phyloP scores from a whole-genome alignment of 129 eudicot genomes.

The Apium graveolens region DNA sequence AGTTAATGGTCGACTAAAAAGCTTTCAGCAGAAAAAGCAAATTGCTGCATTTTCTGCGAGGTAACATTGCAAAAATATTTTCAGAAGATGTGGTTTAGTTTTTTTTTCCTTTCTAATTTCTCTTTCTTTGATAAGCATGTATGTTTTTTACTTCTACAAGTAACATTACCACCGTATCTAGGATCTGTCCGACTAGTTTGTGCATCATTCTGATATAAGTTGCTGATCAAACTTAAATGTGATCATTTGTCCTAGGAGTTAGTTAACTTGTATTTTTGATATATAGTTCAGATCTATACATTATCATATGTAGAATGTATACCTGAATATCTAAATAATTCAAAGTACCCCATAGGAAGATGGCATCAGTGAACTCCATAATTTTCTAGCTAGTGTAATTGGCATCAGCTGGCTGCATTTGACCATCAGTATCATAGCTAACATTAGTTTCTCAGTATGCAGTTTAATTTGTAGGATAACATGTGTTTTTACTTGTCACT shows the following conservation, averaged over 20 bases:
- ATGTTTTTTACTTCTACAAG: not conserved
- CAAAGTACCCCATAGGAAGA: not conserved
- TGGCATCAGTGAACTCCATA: not conserved
- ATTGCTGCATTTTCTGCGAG: constrained; percentile 67
- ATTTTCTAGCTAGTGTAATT: not conserved
- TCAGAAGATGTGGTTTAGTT: not conserved
- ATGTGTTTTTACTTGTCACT: not conserved
- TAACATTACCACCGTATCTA: not conserved
- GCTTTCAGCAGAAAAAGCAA: constrained; percentile 54
- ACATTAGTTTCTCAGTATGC: not conserved
- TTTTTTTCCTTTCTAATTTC: not conserved
- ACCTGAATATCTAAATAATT: too few relatives aligned
- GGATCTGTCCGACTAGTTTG: not conserved
- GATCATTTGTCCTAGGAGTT: not conserved
- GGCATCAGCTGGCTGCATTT: not conserved
- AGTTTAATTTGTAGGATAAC: not conserved
- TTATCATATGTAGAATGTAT: not conserved
- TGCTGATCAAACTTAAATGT: not conserved
- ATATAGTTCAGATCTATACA: not conserved
- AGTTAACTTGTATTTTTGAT: not conserved
- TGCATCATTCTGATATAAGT: not conserved
- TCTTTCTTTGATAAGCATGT: not conserved
- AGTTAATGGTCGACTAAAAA: constrained; percentile 79
- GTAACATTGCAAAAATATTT: constrained; percentile 19
- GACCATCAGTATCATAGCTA: not conserved